These are phyloP conservation scores for Kondoa subrosea DNA, from an alignment of 768 basidiomycete species.

Conservation along the genomic window DNA sequence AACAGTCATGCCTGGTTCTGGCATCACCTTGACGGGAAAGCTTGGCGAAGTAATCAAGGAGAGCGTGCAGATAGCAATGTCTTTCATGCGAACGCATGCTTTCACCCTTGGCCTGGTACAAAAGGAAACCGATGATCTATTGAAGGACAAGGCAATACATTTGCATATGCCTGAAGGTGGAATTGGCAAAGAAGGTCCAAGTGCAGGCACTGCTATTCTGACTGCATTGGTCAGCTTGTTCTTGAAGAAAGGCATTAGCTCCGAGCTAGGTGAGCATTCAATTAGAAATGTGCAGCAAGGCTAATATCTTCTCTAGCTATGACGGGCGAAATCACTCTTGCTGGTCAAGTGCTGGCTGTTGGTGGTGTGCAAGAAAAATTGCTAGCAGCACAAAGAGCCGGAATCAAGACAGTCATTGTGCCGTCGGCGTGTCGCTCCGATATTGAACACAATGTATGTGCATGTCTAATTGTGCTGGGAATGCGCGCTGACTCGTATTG, in stretches of 20 bases:
- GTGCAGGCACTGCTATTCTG: slow-evolving; percentile 84
- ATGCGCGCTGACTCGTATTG: neutral
- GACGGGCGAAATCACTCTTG: slow-evolving; percentile 94
- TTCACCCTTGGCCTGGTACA: slow-evolving; percentile 71
- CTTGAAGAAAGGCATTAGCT: slow-evolving; percentile 40
- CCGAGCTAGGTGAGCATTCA: slow-evolving; percentile 44
- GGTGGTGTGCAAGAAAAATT: slow-evolving; percentile 87
- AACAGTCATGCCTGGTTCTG: slow-evolving; percentile 82
- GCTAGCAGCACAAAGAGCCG: slow-evolving; percentile 86
- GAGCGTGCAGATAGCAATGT: slow-evolving; percentile 82
- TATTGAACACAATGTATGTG: slow-evolving; percentile 78
- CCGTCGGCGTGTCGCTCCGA: slow-evolving; percentile 79
- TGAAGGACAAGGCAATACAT: slow-evolving; percentile 76
- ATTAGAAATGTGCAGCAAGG: neutral
- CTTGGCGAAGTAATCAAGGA: slow-evolving; percentile 95
- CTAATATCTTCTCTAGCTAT: slow-evolving; percentile 44
- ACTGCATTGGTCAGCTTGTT: slow-evolving; percentile 83
- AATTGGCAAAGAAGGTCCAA: slow-evolving; percentile 66
- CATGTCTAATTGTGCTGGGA: neutral
- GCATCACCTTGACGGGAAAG: slow-evolving; percentile 82
- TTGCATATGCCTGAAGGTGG: slow-evolving; percentile 94
- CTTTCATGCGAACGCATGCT: slow-evolving; percentile 83
- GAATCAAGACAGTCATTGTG: slow-evolving; percentile 77
- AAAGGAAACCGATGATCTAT: slow-evolving; percentile 52
- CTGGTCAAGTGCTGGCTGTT: slow-evolving; percentile 82